phyloP scores from a whole-genome alignment of 2,329 filamentous ascomycete genomes.

The Reticulascus tulasneorum region DNA sequence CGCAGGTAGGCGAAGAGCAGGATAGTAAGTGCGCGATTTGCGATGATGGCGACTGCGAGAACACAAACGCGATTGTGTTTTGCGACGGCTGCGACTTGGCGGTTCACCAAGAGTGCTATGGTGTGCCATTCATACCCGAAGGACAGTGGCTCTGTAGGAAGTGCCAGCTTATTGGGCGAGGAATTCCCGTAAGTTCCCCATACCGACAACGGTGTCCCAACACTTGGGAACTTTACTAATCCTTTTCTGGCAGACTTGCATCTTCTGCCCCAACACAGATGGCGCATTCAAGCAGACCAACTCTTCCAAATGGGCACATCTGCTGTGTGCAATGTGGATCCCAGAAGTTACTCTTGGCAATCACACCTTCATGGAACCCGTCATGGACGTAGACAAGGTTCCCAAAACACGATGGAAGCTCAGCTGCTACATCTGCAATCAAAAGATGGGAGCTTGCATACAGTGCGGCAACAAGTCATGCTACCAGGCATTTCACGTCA shows the following conservation, averaged over 20 bases:
- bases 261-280: constrained; percentile 97
- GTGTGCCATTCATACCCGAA: constrained; percentile 96
- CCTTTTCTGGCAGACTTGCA: constrained; percentile 65
- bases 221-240: background rate
- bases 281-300: constrained; percentile 98
- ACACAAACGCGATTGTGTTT: constrained; percentile 98
- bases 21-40: constrained; percentile 98
- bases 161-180: constrained; percentile 90
- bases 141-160: constrained; percentile 98
- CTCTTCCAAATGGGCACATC: constrained; percentile 91
- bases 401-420: constrained; percentile 92
- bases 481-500: constrained; percentile 96
- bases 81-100: constrained; percentile 97
- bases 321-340: constrained; percentile 97
- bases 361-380: constrained; percentile 95
- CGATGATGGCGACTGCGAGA: constrained; percentile 98
- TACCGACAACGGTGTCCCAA: background rate
- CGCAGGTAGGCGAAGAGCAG: constrained; percentile 82
- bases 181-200: constrained; percentile 64
- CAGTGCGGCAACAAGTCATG: constrained; percentile 98
- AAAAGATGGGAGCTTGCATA: constrained; percentile 97
- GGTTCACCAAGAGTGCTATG: constrained; percentile 98
- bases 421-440: constrained; percentile 92
- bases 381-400: constrained; percentile 97
- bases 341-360: constrained; percentile 95